These are phyloP conservation scores for Boeremia exigua DNA, from an alignment of 2,329 filamentous ascomycete species.

Conservation along the genomic window DNA sequence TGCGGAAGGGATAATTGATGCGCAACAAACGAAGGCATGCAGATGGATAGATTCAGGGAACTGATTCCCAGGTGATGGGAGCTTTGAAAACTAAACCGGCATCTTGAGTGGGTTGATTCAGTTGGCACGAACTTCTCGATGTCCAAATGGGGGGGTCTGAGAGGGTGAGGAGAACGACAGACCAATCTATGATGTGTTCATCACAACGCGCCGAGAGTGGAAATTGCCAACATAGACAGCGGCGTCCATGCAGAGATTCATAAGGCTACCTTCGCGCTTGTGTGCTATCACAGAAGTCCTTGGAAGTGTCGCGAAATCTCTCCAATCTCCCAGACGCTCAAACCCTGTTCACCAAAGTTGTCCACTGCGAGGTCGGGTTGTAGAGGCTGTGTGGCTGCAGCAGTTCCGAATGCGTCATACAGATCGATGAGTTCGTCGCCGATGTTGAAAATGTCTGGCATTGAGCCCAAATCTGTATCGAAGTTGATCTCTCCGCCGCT, in stretches of 20 bases:
- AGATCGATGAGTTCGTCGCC: conserved; percentile 18
- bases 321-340: conserved; percentile 14
- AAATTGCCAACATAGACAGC: neutral
- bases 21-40: too few species aligned
- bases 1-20: too few species aligned
- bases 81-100: too few species aligned
- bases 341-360: conserved; percentile 12
- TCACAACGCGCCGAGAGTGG: neutral
- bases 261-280: neutral
- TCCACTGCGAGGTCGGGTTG: conserved; percentile 1
- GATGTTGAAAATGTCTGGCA: conserved; percentile 25
- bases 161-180: neutral
- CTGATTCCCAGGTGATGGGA: too few species aligned
- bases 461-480: conserved; percentile 7
- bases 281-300: conserved; percentile 9
- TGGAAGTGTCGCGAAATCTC: conserved; percentile 21
- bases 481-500: conserved; percentile 1
- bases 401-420: conserved; percentile 18
- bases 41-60: too few species aligned
- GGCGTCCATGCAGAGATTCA: neutral
- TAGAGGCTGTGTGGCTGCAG: neutral
- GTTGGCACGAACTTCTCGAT: neutral
- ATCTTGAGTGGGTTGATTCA: neutral
- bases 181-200: neutral
- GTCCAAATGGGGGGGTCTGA: neutral